Evolutionary conservation across 1,284 basidiomycete species (phyloP).

Genomic region (Trametes versicolor): DNA sequence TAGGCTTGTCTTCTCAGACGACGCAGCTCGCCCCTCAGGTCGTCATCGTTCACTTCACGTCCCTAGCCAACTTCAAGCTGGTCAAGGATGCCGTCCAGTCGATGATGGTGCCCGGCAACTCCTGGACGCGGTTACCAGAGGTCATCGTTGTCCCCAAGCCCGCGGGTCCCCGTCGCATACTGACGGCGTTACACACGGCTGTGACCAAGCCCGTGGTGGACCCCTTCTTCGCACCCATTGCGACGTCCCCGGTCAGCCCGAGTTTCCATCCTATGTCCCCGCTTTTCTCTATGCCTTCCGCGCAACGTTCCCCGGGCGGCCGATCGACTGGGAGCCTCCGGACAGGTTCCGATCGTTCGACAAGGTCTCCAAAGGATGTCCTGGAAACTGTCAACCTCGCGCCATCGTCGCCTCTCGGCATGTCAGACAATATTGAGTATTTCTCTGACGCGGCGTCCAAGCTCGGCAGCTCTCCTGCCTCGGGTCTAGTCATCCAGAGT

Average conservation of each 20-base stretch:
- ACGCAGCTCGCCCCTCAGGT: constrained; percentile 49
- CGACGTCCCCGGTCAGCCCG: constrained; percentile 88
- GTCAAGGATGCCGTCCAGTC: constrained; percentile 88
- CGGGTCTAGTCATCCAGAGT: constrained; percentile 91
- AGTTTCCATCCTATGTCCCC: constrained; percentile 52
- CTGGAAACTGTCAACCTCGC: constrained; percentile 51
- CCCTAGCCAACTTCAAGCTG: constrained; percentile 86
- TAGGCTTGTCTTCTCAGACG: constrained; percentile 47
- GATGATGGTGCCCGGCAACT: constrained; percentile 59
- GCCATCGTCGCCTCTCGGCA: constrained; percentile 77
- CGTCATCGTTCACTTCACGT: constrained; percentile 91
- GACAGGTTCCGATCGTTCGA: constrained; percentile 66
- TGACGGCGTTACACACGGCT: constrained; percentile 90
- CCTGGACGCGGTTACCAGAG: constrained; percentile 66
- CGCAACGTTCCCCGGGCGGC: constrained; percentile 53
- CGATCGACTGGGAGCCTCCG: constrained; percentile 60
- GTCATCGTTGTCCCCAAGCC: constrained; percentile 96
- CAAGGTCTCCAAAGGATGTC: constrained; percentile 60
- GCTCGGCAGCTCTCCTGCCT: constrained; percentile 80
- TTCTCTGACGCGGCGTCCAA: constrained; percentile 82
- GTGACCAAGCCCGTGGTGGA: constrained; percentile 87
- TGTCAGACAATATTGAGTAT: constrained; percentile 86
- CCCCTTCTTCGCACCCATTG: constrained; percentile 91
- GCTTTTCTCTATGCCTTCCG: constrained; percentile 52
- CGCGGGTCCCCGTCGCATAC: constrained; percentile 89